Evolutionary conservation across 2,329 filamentous ascomycete genomes (phyloP).

Genomic region (Arthrocladium fulminans): DNA sequence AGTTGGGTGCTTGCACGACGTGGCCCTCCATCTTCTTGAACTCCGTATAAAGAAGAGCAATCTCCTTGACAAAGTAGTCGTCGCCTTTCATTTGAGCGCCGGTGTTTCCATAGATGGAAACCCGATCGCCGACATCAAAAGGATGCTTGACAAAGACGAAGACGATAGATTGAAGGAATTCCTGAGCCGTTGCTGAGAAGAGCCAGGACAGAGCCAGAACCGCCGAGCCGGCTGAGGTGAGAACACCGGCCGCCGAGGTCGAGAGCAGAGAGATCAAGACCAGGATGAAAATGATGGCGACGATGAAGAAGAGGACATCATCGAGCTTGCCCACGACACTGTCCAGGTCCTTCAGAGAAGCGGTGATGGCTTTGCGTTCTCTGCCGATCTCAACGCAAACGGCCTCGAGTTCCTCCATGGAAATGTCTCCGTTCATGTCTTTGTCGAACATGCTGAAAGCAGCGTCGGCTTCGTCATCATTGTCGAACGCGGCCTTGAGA

Average conservation of each 20-base stretch:
- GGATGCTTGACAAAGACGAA: constrained; percentile 97
- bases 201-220: constrained; percentile 89
- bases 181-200: constrained; percentile 83
- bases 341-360: constrained; percentile 88
- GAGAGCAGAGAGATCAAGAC: constrained; percentile 87
- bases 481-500: constrained; percentile 67
- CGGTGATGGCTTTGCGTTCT: constrained; percentile 90
- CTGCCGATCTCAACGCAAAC: constrained; percentile 91
- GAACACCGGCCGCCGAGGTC: constrained; percentile 75
- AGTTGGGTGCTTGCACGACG: constrained; percentile 92
- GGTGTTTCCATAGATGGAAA: constrained; percentile 83
- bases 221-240: constrained; percentile 81
- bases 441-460: constrained; percentile 92
- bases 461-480: constrained; percentile 75
- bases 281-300: constrained; percentile 68
- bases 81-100: constrained; percentile 71
- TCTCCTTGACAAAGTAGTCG: constrained; percentile 94
- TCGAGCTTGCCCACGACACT: constrained; percentile 87
- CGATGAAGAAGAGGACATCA: constrained; percentile 79
- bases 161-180: constrained; percentile 86
- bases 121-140: constrained; percentile 89
- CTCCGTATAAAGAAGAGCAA: constrained; percentile 85
- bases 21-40: constrained; percentile 99
- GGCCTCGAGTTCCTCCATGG: constrained; percentile 85
- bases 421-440: constrained; percentile 93